Evolutionary conservation across 805 yeast species (phyloP), one percentile per base, ranked within the genome.

Genomic region (Blastobotrys muscicola): DNA sequence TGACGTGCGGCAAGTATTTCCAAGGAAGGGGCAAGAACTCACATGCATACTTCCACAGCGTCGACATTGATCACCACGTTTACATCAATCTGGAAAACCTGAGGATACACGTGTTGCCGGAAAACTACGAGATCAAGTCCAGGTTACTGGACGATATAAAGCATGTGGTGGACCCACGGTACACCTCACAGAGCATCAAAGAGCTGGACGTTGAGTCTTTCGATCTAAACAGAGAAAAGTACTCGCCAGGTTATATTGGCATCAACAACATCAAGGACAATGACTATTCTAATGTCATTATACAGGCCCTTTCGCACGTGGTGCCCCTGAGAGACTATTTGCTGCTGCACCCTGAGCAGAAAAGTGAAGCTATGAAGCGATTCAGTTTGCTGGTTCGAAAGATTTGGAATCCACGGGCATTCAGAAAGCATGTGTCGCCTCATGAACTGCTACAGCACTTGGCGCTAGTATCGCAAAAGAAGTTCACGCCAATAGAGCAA

Each of bases 1-100:
- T 85, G 14, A 71, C 70, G 0, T 85, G 94, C 61, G 90, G 89
- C 30, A 78, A 74, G 53, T 85, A 76, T 60, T 71, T 76, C 42
- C 80, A 78, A 51, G 94, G 94, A 0, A 67, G 86, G 16, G 72
- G 77, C 1, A 65, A 61, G 45, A 58, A 72, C n/a, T 75, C 89
- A 0, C 78, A 78, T 15, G 87, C 89, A 0, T 81, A 76, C 53
- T 55, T 66, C 11, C 94, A 85, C 57, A 71, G 86, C 1, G 67
- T 84, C 13, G 70, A 77, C 45, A 73, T 68, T 3, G 69, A 72
- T 51, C 89, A 81, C 54, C 83, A 76, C 56, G 70, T 82, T 1
- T 84, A 65, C 54, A 66, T 84, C 40, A 80, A 74, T 54, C 65
- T 84, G 43, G 54, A 58, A 10, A 72, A 71, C 1, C 56, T 67